A percentile compares a stretch with the other conserved stretches of the same genome.
phyloP scores from a whole-genome alignment of 2,329 filamentous ascomycete species.

The Penicillium italicum region DNA sequence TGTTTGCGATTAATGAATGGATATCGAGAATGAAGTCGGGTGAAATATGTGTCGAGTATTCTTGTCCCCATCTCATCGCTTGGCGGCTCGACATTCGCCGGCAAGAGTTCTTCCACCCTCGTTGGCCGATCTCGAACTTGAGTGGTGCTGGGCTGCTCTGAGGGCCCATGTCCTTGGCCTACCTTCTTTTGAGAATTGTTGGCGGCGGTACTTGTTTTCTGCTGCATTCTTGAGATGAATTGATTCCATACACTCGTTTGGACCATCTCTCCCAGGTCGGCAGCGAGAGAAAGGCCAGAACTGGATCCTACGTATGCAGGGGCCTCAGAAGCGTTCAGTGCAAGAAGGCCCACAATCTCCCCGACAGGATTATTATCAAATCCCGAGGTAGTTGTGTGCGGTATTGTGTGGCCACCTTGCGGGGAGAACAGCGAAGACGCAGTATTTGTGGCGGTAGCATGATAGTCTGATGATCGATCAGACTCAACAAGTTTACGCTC shows the following conservation, averaged over 20 bases:
- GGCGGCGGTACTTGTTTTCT: constrained; percentile 16
- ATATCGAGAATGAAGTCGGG: constrained; percentile 48
- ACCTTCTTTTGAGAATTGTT: constrained; percentile 9
- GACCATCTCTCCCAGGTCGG: constrained; percentile 53
- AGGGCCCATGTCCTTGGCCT: constrained; percentile 4
- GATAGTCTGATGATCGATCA: constrained; percentile 11
- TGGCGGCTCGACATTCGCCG: constrained; percentile 46
- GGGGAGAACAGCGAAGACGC: constrained; percentile 25
- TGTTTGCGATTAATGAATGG: constrained; percentile 49
- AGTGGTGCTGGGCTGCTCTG: constrained; percentile 16
- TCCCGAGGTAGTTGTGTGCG: constrained; percentile 18
- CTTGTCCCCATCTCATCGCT: constrained; percentile 45
- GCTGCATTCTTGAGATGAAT: constrained; percentile 36
- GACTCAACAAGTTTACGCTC: constrained; percentile 32
- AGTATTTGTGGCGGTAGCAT: constrained; percentile 13
- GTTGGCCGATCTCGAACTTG: constrained; percentile 30
- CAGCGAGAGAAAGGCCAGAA: constrained; percentile 49
- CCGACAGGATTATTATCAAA: constrained; percentile 37
- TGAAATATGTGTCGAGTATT: constrained; percentile 47
- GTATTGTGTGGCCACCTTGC: constrained; percentile 18
- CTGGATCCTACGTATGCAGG: constrained; percentile 51
- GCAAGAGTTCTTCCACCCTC: constrained; percentile 35
- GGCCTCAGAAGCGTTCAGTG: constrained; percentile 45
- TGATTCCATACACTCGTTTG: constrained; percentile 55
- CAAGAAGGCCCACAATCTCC: constrained; percentile 51